Conservation (phyloP, 495 filamentous ascomycete genomes). For the Penicillium silybi region DNA sequence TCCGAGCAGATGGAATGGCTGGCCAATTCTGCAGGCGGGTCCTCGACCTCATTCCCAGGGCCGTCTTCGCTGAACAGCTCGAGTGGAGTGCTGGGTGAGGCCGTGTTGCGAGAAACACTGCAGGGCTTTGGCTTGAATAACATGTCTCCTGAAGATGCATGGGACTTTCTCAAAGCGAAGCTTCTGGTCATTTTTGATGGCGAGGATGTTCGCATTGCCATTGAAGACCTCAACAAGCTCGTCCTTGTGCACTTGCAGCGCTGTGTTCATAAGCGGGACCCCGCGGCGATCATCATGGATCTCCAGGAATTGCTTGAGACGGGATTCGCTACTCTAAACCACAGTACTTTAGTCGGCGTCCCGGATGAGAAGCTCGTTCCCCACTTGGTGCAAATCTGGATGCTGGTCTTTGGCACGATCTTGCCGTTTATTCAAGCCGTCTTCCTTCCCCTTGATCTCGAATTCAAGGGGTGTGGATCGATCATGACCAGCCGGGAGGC, state of each 20-base stretch:
- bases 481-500: slow-evolving; percentile 73
- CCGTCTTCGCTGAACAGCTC: slow-evolving; percentile 38
- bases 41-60: slow-evolving; percentile 29
- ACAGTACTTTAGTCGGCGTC: slow-evolving; percentile 63
- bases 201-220: slow-evolving; percentile 80
- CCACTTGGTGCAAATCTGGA: slow-evolving; percentile 88
- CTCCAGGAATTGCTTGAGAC: slow-evolving; percentile 73
- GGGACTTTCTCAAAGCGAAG: slow-evolving; percentile 89
- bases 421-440: slow-evolving; percentile 95
- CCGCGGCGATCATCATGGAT: slow-evolving; percentile 71
- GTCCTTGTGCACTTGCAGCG: slow-evolving; percentile 78
- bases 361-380: slow-evolving; percentile 82
- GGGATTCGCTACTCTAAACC: slow-evolving; percentile 82
- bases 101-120: slow-evolving; percentile 43
- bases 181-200: slow-evolving; percentile 90
- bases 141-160: slow-evolving; percentile 86
- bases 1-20: slow-evolving; percentile 44
- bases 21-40: slow-evolving; percentile 25
- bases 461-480: slow-evolving; percentile 80
- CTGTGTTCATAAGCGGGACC: slow-evolving; percentile 64
- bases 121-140: slow-evolving; percentile 70
- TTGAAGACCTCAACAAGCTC: slow-evolving; percentile 92
- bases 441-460: slow-evolving; percentile 88
- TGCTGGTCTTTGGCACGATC: slow-evolving; percentile 82
- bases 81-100: slow-evolving; percentile 31